A percentile compares a stretch with the other conserved stretches of the same genome.
Conservation (phyloP, 228 moss, liverwort and hornwort genomes). For the Sphagnum magellanicum region DNA sequence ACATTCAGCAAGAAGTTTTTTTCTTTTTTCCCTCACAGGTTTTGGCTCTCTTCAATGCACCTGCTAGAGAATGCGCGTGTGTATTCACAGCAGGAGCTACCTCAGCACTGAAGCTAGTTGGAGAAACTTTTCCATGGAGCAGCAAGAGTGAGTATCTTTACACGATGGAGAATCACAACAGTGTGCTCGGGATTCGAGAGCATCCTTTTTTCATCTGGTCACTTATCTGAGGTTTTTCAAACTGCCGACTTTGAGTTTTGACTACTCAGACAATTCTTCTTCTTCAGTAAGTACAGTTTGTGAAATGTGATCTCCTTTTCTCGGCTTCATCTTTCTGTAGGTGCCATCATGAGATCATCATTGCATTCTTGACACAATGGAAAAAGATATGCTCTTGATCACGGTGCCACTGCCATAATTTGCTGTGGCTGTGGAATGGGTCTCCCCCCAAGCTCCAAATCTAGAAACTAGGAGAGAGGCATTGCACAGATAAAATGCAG, state of each 20-base stretch:
- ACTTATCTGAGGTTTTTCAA: background rate
- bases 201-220: slow-evolving; percentile 17
- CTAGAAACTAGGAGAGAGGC: background rate
- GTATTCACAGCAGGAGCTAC: slow-evolving; percentile 94
- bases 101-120: slow-evolving; percentile 82
- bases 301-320: background rate
- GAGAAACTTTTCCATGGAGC: slow-evolving; percentile 88
- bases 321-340: background rate
- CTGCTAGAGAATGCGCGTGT: slow-evolving; percentile 64
- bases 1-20: background rate
- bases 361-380: slow-evolving; percentile 16
- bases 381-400: slow-evolving; percentile 61
- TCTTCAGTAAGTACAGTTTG: too few species aligned
- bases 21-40: slow-evolving; percentile 32
- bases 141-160: slow-evolving; percentile 71
- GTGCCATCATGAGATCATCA: background rate
- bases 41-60: slow-evolving; percentile 66
- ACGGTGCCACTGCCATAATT: slow-evolving; percentile 46
- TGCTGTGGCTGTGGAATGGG: slow-evolving; percentile 47
- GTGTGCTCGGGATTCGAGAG: slow-evolving; percentile 86
- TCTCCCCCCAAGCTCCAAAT: slow-evolving; percentile 1
- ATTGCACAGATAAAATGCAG: slow-evolving; percentile 15
- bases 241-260: too few species aligned
- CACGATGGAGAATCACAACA: slow-evolving; percentile 87
- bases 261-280: too few species aligned